Evolutionary conservation across 2,329 filamentous ascomycete species (phyloP), one percentile per base, ranked within the genome.

Genomic region (Tolypocladium endophyticum): DNA sequence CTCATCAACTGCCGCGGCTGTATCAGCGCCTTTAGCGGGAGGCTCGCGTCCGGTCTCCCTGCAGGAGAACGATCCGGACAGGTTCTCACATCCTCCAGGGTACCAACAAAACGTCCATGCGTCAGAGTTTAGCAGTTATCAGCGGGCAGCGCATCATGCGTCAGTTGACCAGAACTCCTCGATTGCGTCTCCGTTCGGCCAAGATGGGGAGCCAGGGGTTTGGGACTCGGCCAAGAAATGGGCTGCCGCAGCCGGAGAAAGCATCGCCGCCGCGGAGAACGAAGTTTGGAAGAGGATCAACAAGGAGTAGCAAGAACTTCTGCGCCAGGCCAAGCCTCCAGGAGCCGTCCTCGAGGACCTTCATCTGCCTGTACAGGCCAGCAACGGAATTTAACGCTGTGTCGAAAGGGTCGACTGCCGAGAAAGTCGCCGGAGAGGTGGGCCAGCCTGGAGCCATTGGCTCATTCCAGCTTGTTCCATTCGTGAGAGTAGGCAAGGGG

Each of bases 251-350:
- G 84, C 83, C 8, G 83, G 84, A 57, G 79, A 80, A 62, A 82
- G 79, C 68, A 71, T 87, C 35, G 80, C 78, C 11, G 81, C 79
- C 18, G 83, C 82, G 18, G 84, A 87, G 74, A 75, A 74, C 57
- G 82, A 86, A 70, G 79, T 87, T 30, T 87, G 84, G 84, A 81
- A 79, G 71, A 80, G 78, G 67, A 83, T 87, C 68, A 86, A 84
- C 72, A 84, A 83, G 72, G 75, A 81, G 55, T 80, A 76, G 56
- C 23, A 33, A 20, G 38, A 12, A 11, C 12, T 33, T 25, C 36
- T 41, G 45, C 14, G 47, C n/a, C 57, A 28, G 54, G 47, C 35
- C 25, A 25, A 58, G 33, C 33, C 47, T 12, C n/a, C 25, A 28
- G n/a, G 25, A 33, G 20, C 11, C 9, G 18, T 11, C 4, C 11